Conservation (phyloP, 2,329 filamentous ascomycete genomes). For the Ophiostoma quercus region DNA sequence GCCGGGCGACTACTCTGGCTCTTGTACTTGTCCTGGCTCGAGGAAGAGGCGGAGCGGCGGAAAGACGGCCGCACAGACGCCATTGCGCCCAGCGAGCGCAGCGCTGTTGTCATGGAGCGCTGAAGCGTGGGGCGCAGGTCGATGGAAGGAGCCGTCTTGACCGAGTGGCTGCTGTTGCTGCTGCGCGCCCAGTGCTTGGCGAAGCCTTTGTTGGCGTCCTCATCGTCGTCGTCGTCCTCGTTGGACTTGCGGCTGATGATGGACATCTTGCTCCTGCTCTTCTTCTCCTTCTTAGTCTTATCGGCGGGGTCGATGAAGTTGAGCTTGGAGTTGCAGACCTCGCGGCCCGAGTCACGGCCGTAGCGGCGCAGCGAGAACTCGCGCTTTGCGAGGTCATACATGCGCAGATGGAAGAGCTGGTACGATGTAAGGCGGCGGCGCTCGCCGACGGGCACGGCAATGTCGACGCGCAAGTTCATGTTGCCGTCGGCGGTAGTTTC, state of each 20-base stretch:
- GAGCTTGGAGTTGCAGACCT: slow-evolving; percentile 79
- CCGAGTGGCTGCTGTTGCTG: not conserved
- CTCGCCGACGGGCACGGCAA: slow-evolving; percentile 53
- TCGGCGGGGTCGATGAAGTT: slow-evolving; percentile 58
- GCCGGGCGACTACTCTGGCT: slow-evolving; percentile 10
- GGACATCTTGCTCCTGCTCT: slow-evolving; percentile 35
- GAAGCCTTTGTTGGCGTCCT: slow-evolving; percentile 24
- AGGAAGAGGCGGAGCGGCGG: slow-evolving; percentile 30
- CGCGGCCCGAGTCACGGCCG: slow-evolving; percentile 84
- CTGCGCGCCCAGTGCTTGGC: not conserved
- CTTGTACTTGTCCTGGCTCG: slow-evolving; percentile 2
- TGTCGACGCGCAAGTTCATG: slow-evolving; percentile 92
- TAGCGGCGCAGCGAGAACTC: slow-evolving; percentile 90
- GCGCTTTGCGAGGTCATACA: slow-evolving; percentile 81
- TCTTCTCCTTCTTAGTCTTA: slow-evolving; percentile 14
- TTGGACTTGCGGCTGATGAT: slow-evolving; percentile 31
- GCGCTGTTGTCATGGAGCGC: slow-evolving; percentile 46
- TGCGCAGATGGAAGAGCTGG: slow-evolving; percentile 85
- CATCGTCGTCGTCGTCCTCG: slow-evolving; percentile 26
- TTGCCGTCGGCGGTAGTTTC: slow-evolving; percentile 87
- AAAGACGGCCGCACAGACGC: slow-evolving; percentile 32
- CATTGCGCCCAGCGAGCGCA: slow-evolving; percentile 39
- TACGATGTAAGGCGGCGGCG: slow-evolving; percentile 59
- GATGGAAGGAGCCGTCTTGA: slow-evolving; percentile 16
- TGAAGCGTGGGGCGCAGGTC: slow-evolving; percentile 40